Percentiles rank a stretch among this genome's conserved stretches.
Conservation (phyloP, 352 stramenopile genomes). For the Phytopythium helicoides region DNA sequence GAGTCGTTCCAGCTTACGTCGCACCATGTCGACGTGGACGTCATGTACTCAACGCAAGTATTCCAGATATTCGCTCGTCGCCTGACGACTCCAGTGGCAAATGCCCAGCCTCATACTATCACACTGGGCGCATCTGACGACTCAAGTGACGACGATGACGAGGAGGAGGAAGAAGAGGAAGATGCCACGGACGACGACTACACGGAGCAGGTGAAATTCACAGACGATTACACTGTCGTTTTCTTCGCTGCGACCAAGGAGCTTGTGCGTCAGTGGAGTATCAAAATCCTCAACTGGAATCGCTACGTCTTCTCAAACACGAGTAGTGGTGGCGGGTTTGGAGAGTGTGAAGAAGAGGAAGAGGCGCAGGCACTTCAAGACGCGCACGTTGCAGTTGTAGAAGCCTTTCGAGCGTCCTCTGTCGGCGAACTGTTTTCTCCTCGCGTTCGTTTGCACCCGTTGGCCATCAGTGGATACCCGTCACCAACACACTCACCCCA, state of each 20-base stretch:
- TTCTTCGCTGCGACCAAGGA: constrained; percentile 53
- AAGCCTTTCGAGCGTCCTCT: constrained; percentile 27
- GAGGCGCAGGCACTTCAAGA: constrained; percentile 13
- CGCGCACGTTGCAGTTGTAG: constrained; percentile 26
- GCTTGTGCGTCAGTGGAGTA: constrained; percentile 47
- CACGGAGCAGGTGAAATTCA: constrained; percentile 2
- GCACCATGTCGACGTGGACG: constrained; percentile 56
- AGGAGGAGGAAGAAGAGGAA: constrained; percentile 20
- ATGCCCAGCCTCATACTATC: constrained; percentile 9
- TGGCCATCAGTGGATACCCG: neutral
- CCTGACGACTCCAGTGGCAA: neutral
- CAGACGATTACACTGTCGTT: constrained; percentile 27
- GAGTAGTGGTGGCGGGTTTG: neutral
- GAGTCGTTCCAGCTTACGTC: constrained; percentile 63
- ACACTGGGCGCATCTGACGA: constrained; percentile 17
- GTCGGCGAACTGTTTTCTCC: constrained; percentile 23
- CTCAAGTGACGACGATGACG: constrained; percentile 26
- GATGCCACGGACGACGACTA: neutral
- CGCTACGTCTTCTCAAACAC: constrained; percentile 45
- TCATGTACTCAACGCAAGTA: constrained; percentile 60
- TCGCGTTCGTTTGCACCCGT: constrained; percentile 1
- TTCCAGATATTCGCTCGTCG: constrained; percentile 50
- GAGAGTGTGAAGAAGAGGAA: constrained; percentile 4
- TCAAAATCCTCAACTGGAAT: constrained; percentile 70
- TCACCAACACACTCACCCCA: neutral